Percentiles rank a stretch among this genome's conserved stretches.
These are phyloP conservation scores for Furculomyces boomerangus DNA, from an alignment of 371 early-diverging fungal genomes.

Conservation along the genomic window DNA sequence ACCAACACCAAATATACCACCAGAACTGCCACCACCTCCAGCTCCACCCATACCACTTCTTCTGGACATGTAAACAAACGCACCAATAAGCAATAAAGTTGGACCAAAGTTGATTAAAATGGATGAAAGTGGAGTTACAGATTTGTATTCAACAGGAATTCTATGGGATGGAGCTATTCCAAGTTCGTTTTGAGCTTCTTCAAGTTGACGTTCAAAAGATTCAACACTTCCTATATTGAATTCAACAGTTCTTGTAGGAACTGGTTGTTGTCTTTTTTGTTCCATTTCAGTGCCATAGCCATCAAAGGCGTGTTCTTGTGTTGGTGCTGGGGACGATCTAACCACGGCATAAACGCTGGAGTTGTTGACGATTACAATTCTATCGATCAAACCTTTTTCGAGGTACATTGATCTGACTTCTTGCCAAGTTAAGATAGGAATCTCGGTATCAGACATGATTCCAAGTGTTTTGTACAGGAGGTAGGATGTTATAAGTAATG, in stretches of 20 bases:
- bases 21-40: constrained; percentile 30
- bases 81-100: constrained; percentile 75
- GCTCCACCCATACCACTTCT: constrained; percentile 49
- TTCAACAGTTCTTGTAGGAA: constrained; percentile 13
- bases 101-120: constrained; percentile 80
- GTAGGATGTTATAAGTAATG: constrained; percentile 3
- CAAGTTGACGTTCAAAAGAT: constrained; percentile 77
- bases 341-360: constrained; percentile 62
- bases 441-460: constrained; percentile 4
- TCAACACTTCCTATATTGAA: constrained; percentile 94
- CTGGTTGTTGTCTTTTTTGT: background rate
- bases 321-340: constrained; percentile 3
- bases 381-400: constrained; percentile 83
- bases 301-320: background rate
- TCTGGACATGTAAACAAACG: constrained; percentile 67
- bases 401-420: constrained; percentile 73
- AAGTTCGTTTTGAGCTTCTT: constrained; percentile 79
- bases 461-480: constrained; percentile 11
- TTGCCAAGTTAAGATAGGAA: constrained; percentile 70
- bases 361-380: constrained; percentile 70
- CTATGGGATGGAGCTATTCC: constrained; percentile 74
- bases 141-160: constrained; percentile 75
- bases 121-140: constrained; percentile 44
- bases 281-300: constrained; percentile 2
- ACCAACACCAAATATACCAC: constrained; percentile 89